Evolutionary conservation across 1,139 yeast species (phyloP).

Genomic region (Scheffersomyces segobiensis): DNA sequence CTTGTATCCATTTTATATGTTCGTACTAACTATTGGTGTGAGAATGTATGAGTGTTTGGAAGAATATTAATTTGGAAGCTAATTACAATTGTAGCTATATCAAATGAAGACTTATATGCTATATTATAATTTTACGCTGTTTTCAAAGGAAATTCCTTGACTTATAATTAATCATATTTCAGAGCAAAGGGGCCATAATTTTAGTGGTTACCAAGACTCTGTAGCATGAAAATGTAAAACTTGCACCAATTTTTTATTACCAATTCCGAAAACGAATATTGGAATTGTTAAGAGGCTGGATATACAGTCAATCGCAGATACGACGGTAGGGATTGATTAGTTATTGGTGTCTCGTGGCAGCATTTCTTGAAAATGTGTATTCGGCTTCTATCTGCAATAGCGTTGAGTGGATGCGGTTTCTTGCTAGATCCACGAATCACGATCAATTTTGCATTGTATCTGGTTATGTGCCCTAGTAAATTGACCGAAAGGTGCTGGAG

Average conservation of each 20-base stretch:
- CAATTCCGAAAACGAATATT: neutral
- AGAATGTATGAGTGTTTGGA: neutral
- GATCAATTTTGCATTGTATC: neutral
- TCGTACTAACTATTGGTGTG: neutral
- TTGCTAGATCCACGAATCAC: neutral
- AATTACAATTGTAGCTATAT: neutral
- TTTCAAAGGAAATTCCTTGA: neutral
- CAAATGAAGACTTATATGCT: too few species aligned
- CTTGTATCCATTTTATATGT: neutral
- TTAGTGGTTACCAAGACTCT: neutral
- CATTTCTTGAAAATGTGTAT: neutral
- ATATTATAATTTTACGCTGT: neutral
- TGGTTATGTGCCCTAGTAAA: neutral
- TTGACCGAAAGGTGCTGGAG: neutral
- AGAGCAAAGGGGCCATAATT: neutral
- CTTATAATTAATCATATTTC: neutral
- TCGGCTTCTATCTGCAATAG: neutral
- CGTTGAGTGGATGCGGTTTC: neutral
- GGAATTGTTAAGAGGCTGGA: neutral
- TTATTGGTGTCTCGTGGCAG: neutral
- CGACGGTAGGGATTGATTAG: neutral
- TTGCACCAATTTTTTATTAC: neutral
- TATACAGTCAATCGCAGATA: neutral
- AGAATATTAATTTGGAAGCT: neutral
- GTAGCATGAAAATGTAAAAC: neutral